A percentile compares a stretch with the other conserved stretches of the same genome.
phyloP scores from a whole-genome alignment of 257 asterid species.

The Plantago major region DNA sequence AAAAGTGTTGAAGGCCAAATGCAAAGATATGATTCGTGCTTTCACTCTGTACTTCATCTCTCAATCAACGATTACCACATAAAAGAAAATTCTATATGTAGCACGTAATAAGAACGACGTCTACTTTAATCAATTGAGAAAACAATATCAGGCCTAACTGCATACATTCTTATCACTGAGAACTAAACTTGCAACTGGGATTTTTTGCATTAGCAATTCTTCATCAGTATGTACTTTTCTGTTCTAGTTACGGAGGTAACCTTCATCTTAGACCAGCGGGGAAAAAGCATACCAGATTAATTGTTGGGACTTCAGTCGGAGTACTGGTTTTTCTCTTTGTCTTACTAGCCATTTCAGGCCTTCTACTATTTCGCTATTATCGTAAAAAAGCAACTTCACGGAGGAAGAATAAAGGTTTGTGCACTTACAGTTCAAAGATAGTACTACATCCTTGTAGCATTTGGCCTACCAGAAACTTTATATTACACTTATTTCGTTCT shows the following conservation, averaged over 20 bases:
- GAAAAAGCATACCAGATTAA: slow-evolving; percentile 37
- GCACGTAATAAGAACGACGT: no score
- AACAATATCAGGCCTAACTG: no score
- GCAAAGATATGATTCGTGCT: no score
- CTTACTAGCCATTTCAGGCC: slow-evolving; percentile 45
- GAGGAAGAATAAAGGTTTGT: slow-evolving; percentile 45
- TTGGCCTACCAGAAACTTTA: neutral
- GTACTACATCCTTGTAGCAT: neutral
- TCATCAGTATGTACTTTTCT: slow-evolving; percentile 16
- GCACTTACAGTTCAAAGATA: neutral
- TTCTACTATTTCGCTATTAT: slow-evolving; percentile 41
- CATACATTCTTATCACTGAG: no score
- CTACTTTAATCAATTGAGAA: no score
- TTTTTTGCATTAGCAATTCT: no score
- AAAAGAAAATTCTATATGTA: no score
- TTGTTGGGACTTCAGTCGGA: slow-evolving; percentile 54
- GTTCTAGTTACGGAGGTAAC: slow-evolving; percentile 72
- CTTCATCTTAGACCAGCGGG: slow-evolving; percentile 44
- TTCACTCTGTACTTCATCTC: no score
- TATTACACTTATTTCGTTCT: neutral
- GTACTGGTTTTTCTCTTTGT: slow-evolving; percentile 49
- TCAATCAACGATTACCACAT: no score
- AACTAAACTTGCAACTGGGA: no score
- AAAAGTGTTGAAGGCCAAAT: neutral
- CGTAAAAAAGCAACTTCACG: slow-evolving; percentile 34